Conservation (phyloP, 139 green algal genomes). For the Spirogloea muscicola region DNA sequence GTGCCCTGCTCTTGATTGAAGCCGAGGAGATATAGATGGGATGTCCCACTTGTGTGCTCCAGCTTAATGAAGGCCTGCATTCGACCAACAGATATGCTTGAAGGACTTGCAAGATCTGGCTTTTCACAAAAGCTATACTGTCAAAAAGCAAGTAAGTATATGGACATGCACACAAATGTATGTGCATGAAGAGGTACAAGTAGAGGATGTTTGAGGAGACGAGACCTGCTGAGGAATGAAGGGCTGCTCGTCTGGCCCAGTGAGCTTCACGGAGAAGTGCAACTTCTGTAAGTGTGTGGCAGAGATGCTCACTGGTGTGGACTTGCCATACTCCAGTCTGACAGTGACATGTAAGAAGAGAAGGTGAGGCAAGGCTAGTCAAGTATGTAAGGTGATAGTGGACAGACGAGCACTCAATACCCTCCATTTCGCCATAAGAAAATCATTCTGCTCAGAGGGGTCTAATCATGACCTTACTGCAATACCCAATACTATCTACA, state of each 20-base stretch:
- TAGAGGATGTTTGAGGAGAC: not conserved
- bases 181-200: not conserved
- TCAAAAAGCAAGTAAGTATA: not conserved
- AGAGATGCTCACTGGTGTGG: conserved; percentile 3
- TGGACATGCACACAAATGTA: not conserved
- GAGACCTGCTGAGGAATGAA: conserved; percentile 35
- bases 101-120: not conserved
- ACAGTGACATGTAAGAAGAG: too few relatives aligned
- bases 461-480: too few relatives aligned
- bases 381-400: too few relatives aligned
- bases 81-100: not conserved
- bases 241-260: not conserved
- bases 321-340: conserved; percentile 16
- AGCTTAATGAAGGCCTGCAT: conserved; percentile 5
- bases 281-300: conserved; percentile 44
- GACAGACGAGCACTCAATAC: too few relatives aligned
- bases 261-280: conserved; percentile 22
- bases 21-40: not conserved
- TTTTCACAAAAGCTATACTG: not conserved
- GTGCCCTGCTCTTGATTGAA: not conserved
- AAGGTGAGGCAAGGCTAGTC: too few relatives aligned
- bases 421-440: too few relatives aligned
- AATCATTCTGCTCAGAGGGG: too few relatives aligned
- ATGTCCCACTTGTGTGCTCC: not conserved
- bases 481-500: too few relatives aligned